Evolutionary conservation across 2,329 filamentous ascomycete genomes (phyloP).

Genomic region (Cladosporium colombiae): DNA sequence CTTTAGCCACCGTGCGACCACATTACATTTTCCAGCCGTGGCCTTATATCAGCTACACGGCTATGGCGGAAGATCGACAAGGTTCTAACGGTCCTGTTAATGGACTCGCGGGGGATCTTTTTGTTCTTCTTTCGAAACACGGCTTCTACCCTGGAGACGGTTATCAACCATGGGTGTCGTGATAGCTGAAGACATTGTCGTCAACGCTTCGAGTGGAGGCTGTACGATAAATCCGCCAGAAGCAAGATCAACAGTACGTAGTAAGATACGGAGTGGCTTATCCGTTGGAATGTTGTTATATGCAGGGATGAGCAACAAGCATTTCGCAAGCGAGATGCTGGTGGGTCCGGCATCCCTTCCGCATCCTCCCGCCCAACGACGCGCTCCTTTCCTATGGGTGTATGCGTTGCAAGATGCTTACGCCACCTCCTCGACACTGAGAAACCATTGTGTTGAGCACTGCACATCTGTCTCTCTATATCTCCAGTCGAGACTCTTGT

Average conservation of each 20-base stretch:
- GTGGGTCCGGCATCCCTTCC: not conserved
- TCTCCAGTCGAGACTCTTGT: not conserved
- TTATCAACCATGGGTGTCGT: not conserved
- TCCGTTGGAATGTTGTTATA: not conserved
- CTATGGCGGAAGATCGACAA: conserved; percentile 3
- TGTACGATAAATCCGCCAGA: not conserved
- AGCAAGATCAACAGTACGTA: not conserved
- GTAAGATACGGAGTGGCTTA: not conserved
- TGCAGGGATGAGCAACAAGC: not conserved
- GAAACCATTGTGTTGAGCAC: not conserved
- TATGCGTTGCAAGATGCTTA: not conserved
- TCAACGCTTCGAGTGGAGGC: not conserved
- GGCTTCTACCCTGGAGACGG: not conserved
- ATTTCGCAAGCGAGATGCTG: conserved; percentile 4
- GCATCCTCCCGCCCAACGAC: conserved; percentile 2
- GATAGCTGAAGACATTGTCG: not conserved
- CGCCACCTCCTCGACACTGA: not conserved
- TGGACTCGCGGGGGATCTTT: not conserved
- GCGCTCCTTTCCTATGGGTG: not conserved
- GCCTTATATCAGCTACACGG: not conserved
- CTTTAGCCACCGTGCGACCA: conserved; percentile 7
- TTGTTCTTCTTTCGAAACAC: not conserved
- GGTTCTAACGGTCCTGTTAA: not conserved
- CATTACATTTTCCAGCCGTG: not conserved
- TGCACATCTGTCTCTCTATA: not conserved